Evolutionary conservation across 2,329 filamentous ascomycete genomes (phyloP).

Genomic region (Fusarium sp.): DNA sequence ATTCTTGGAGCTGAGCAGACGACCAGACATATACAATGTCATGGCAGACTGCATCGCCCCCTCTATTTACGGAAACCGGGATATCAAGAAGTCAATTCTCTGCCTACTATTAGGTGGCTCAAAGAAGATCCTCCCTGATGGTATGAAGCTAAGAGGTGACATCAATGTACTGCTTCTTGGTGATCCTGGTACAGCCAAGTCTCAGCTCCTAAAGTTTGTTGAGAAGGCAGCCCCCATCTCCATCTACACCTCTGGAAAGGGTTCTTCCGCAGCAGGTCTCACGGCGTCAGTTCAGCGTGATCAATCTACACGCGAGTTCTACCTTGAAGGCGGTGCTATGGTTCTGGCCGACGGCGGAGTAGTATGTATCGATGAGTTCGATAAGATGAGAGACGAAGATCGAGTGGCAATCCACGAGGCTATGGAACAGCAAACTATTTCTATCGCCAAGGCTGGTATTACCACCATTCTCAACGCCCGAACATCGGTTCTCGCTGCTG

Average conservation of each 20-base stretch:
- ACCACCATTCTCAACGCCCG: constrained; percentile 97
- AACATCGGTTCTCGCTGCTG: constrained; percentile 94
- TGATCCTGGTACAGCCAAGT: constrained; percentile 98
- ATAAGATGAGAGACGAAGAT: constrained; percentile 99
- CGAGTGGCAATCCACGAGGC: constrained; percentile 98
- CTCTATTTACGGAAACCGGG: constrained; percentile 94
- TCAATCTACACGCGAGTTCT: constrained; percentile 93
- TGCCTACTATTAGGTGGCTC: constrained; percentile 94
- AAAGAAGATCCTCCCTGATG: constrained; percentile 97
- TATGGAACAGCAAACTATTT: constrained; percentile 99
- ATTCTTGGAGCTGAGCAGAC: constrained; percentile 89
- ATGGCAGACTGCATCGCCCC: constrained; percentile 95
- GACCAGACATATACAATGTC: constrained; percentile 91
- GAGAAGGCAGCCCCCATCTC: constrained; percentile 97
- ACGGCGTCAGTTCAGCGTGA: constrained; percentile 97
- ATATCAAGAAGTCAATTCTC: constrained; percentile 98
- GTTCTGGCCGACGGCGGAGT: constrained; percentile 97
- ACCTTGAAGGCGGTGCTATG: constrained; percentile 98
- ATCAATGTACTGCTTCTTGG: constrained; percentile 98
- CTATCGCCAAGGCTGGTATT: constrained; percentile 98
- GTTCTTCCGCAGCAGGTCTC: constrained; percentile 96
- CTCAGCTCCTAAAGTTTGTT: constrained; percentile 96
- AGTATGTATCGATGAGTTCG: constrained; percentile 98
- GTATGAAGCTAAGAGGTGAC: constrained; percentile 97
- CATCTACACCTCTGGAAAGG: constrained; percentile 98